phyloP scores from a whole-genome alignment of 202 grass and related monocot species.

The Brachypodium distachyon region DNA sequence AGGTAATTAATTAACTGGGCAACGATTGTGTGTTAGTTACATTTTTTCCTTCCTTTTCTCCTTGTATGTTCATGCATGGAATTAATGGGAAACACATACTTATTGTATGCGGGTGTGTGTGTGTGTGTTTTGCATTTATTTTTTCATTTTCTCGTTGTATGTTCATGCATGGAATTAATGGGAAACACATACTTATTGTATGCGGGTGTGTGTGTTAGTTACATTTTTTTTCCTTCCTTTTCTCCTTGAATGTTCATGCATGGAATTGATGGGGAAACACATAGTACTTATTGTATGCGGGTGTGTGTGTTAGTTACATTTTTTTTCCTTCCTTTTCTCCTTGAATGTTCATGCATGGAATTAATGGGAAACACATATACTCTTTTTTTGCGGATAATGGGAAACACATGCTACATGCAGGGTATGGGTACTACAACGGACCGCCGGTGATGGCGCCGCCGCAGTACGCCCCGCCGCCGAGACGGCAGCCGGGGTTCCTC shows the following conservation, averaged over 20 bases:
- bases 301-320: neutral
- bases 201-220: too few relatives aligned
- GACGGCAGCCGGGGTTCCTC: slow-evolving; percentile 40
- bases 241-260: neutral
- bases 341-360: neutral
- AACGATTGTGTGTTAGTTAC: neutral
- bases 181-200: too few relatives aligned
- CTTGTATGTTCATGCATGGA: neutral
- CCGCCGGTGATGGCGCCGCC: slow-evolving; percentile 70
- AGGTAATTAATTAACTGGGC: too few relatives aligned
- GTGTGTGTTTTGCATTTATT: neutral
- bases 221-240: neutral
- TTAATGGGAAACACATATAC: too few relatives aligned
- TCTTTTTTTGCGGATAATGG: too few relatives aligned
- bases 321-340: neutral
- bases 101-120: too few relatives aligned
- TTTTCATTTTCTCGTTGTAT: neutral
- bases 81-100: too few relatives aligned
- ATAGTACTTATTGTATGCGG: too few relatives aligned
- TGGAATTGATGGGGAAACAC: too few relatives aligned
- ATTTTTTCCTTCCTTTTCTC: neutral
- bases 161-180: neutral
- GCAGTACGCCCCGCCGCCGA: slow-evolving; percentile 45
- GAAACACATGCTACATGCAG: neutral
- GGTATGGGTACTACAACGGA: slow-evolving; percentile 60